Conservation (phyloP, 192 early-diverging fungal genomes). For the Fimicolochytrium jonesii region DNA sequence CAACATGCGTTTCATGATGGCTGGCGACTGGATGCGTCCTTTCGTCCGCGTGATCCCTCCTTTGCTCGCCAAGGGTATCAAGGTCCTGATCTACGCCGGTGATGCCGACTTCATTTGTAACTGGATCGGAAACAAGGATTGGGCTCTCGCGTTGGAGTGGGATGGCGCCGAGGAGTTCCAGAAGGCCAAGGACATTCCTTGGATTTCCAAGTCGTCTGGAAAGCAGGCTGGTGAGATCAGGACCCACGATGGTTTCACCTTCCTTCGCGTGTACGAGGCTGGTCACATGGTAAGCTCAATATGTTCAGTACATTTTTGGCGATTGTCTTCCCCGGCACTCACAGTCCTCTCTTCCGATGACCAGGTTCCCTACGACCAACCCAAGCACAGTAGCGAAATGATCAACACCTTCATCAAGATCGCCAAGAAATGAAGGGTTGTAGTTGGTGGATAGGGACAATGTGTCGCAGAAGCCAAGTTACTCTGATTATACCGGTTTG, state of each 20-base stretch:
- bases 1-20: slow-evolving; percentile 71
- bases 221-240: slow-evolving; percentile 66
- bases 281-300: slow-evolving; percentile 52
- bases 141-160: slow-evolving; percentile 85
- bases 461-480: no score
- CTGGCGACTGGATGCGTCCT: slow-evolving; percentile 89
- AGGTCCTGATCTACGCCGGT: slow-evolving; percentile 85
- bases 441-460: no score
- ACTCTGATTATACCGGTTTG: no score
- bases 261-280: slow-evolving; percentile 79
- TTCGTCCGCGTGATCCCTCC: slow-evolving; percentile 52
- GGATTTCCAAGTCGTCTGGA: slow-evolving; percentile 58
- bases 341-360: not conserved
- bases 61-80: slow-evolving; percentile 74
- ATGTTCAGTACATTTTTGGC: slow-evolving; percentile 3
- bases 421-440: no score
- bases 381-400: slow-evolving; percentile 74
- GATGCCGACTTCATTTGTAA: slow-evolving; percentile 95
- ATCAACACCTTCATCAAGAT: slow-evolving; percentile 86
- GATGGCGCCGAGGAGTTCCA: slow-evolving; percentile 66
- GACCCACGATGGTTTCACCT: slow-evolving; percentile 68
- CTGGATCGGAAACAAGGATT: slow-evolving; percentile 83
- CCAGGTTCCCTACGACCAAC: slow-evolving; percentile 87
- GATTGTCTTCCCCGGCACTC: not conserved
- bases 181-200: slow-evolving; percentile 61